Percentiles rank a stretch among this genome's conserved stretches.
Conservation (phyloP, 2,329 filamentous ascomycete genomes). For the Fusarium scirpi region DNA sequence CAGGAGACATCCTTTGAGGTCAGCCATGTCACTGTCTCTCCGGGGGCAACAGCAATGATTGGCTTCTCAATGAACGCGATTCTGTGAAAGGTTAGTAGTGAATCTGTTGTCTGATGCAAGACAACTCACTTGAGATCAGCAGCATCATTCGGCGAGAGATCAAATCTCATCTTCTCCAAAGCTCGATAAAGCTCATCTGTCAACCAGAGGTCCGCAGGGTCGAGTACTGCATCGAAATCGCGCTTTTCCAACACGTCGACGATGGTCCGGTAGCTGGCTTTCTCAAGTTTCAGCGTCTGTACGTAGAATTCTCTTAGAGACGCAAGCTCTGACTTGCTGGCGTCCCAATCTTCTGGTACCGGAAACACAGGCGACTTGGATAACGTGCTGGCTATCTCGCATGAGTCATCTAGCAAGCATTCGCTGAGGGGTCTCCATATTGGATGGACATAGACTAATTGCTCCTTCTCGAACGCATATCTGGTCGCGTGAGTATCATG, state of each 20-base stretch:
- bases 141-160: slow-evolving; percentile 28
- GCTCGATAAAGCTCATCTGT: slow-evolving; percentile 36
- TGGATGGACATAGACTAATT: slow-evolving; percentile 38
- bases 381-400: slow-evolving; percentile 40
- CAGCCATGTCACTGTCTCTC: slow-evolving; percentile 34
- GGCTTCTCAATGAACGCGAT: slow-evolving; percentile 13
- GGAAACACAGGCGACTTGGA: slow-evolving; percentile 43
- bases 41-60: slow-evolving; percentile 31
- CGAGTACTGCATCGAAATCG: slow-evolving; percentile 35
- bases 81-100: slow-evolving; percentile 5
- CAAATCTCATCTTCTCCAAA: slow-evolving; percentile 34
- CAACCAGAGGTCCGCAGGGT: slow-evolving; percentile 37
- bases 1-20: slow-evolving; percentile 34
- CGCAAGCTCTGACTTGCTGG: slow-evolving; percentile 39
- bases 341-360: slow-evolving; percentile 38
- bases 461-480: slow-evolving; percentile 38
- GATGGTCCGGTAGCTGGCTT: slow-evolving; percentile 30
- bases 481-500: slow-evolving; percentile 16
- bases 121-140: slow-evolving; percentile 33
- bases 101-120: accelerated
- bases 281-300: slow-evolving; percentile 34
- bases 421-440: slow-evolving; percentile 43
- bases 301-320: slow-evolving; percentile 42
- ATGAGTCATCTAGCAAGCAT: slow-evolving; percentile 38
- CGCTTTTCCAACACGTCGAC: slow-evolving; percentile 36